Evolutionary conservation across 768 basidiomycete species (phyloP), one percentile per base, ranked within the genome.

Genomic region (button mushroom (Agaricus bisporus)): DNA sequence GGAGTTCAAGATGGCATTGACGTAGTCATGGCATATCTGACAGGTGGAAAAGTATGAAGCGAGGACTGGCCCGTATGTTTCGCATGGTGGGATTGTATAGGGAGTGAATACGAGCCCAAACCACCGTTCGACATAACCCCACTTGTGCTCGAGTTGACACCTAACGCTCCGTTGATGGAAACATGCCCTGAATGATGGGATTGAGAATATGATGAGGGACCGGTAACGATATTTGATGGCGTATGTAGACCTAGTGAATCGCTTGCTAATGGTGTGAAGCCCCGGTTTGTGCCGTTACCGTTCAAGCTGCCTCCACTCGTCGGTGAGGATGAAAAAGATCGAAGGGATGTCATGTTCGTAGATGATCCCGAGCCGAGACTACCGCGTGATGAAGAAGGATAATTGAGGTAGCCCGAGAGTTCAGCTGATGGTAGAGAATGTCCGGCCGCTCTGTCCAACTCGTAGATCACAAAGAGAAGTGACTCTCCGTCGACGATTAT

Each of bases 391-490:
- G 37, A 15, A 32, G 32, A 32, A 29, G 52, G 52, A 18, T 54
- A 54, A 36, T 47, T 54, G 35, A 54, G 72, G 64, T 78, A 79
- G 38, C 74, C 76, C 58, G 81, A 51, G 57, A 90, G 72, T 61
- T 83, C 77, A 55, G 79, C 86, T 45, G 80, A 77, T 14, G 88
- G 85, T 67, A 75, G 69, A 51, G 67, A 63, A 56, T 72, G 72
- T 35, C 72, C 70, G 59, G 72, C 67, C 59, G 72, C 74, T 63
- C 84, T 80, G 61, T 86, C 82, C 59, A 90, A 70, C 59, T 86
- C 80, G 65, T 88, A 89, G 46, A 83, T 73, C 58, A 88, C 69
- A 60, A 77, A 78, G 49, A 87, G 77, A 48, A 87, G 70, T 15
- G 80, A 75, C 57, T 78, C 76, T 60, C 77, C 77, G 68, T 88